A percentile compares a stretch with the other conserved stretches of the same genome.
Conservation (phyloP, 805 yeast species). For the Cyberlindnera suaveolens region DNA sequence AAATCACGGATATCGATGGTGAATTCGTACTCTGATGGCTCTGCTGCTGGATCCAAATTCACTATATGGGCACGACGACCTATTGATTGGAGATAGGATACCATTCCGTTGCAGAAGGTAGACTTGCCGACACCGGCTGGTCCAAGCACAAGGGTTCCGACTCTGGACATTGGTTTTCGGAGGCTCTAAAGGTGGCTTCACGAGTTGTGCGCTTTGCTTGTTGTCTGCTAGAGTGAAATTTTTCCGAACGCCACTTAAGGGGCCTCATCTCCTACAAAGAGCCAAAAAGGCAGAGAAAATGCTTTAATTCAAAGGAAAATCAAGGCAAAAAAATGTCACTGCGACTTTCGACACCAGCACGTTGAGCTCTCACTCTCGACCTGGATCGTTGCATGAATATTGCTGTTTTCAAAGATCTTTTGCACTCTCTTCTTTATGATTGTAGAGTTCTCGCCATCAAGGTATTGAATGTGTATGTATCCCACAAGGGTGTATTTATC, state of each 20-base stretch:
- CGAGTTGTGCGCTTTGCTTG: not conserved
- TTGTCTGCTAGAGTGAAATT: not conserved
- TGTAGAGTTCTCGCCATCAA: slow-evolving; percentile 57
- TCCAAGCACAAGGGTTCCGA: slow-evolving; percentile 88
- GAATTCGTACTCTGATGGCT: slow-evolving; percentile 84
- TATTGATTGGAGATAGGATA: slow-evolving; percentile 79
- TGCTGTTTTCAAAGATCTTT: slow-evolving; percentile 40
- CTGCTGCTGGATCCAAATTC: slow-evolving; percentile 96
- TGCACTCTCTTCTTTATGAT: slow-evolving; percentile 56
- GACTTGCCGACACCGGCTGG: slow-evolving; percentile 98
- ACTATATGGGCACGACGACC: slow-evolving; percentile 95
- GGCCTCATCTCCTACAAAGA: too few relatives aligned
- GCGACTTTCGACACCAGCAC: slow-evolving; percentile 56
- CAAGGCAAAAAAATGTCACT: too few relatives aligned
- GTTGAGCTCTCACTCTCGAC: slow-evolving; percentile 56
- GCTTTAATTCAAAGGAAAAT: too few relatives aligned
- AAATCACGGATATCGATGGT: slow-evolving; percentile 89
- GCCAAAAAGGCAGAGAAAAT: too few relatives aligned
- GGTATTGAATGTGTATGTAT: slow-evolving; percentile 72
- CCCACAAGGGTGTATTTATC: slow-evolving; percentile 46
- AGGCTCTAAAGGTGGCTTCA: too few relatives aligned
- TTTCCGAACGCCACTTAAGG: not conserved
- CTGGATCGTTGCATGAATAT: slow-evolving; percentile 56
- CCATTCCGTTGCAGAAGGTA: slow-evolving; percentile 85
- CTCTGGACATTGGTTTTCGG: slow-evolving; percentile 66